Evolutionary conservation across 345 rosid species (phyloP).

Genomic region (Aquilaria yunnanensis): DNA sequence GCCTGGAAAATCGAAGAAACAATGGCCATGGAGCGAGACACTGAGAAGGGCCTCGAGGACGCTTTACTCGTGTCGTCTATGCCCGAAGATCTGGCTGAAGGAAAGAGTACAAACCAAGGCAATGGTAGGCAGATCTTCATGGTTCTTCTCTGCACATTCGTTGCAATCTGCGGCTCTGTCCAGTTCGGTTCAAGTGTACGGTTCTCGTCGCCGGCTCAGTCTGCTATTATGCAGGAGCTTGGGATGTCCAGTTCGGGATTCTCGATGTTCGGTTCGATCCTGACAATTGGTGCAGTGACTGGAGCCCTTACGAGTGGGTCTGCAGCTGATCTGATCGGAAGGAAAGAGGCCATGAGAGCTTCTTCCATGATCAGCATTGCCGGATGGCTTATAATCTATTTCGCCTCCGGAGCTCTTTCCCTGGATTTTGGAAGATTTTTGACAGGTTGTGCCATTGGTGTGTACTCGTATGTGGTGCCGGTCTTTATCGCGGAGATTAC

Average conservation of each 20-base stretch:
- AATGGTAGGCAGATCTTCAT: conserved; percentile 33
- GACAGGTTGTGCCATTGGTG: conserved; percentile 18
- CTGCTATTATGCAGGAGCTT: conserved; percentile 68
- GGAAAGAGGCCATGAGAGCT: conserved; percentile 86
- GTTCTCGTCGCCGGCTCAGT: conserved; percentile 74
- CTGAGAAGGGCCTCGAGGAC: too few species aligned
- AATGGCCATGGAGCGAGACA: conserved; percentile 21
- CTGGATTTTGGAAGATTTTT: conserved; percentile 74
- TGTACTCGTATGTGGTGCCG: conserved; percentile 16
- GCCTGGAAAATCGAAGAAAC: not conserved
- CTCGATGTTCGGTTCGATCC: conserved; percentile 75
- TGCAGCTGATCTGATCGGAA: conserved; percentile 71
- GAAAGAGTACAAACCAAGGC: conserved; percentile 14
- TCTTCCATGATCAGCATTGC: conserved; percentile 49
- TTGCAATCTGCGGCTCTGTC: conserved; percentile 80
- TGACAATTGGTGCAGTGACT: conserved; percentile 88
- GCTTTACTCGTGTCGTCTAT: too few species aligned
- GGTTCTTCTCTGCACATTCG: conserved; percentile 71
- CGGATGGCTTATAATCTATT: conserved; percentile 84
- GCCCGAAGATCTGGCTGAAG: too few species aligned
- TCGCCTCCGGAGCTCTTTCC: conserved; percentile 49
- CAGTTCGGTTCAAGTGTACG: conserved; percentile 82
- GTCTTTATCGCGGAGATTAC: conserved; percentile 13
- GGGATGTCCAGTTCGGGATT: conserved; percentile 57
- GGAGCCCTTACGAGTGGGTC: conserved; percentile 84